phyloP scores from a whole-genome alignment of 2,329 filamentous ascomycete species.

The Arthrobotrys entomopaga region DNA sequence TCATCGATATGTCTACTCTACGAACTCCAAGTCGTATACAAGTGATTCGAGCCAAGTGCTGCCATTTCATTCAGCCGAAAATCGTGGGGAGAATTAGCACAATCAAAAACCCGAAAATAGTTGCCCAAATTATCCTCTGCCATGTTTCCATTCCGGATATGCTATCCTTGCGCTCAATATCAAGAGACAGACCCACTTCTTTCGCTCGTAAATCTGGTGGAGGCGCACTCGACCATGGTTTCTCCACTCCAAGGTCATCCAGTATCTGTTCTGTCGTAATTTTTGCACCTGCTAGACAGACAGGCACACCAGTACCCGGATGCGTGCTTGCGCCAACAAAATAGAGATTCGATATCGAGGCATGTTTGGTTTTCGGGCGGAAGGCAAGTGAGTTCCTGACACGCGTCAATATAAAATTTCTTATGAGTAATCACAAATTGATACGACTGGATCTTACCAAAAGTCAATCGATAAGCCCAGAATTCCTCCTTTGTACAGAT shows the following conservation, averaged over 20 bases:
- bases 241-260: slow-evolving; percentile 41
- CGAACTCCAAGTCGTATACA: too few species aligned
- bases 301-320: slow-evolving; percentile 79
- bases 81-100: slow-evolving; percentile 12
- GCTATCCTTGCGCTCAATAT: slow-evolving; percentile 27
- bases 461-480: slow-evolving; percentile 77
- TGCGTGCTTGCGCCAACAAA: slow-evolving; percentile 81
- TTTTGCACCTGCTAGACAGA: slow-evolving; percentile 75
- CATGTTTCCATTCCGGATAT: slow-evolving; percentile 43
- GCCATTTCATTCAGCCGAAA: background rate
- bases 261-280: slow-evolving; percentile 63
- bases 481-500: slow-evolving; percentile 79
- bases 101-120: slow-evolving; percentile 17
- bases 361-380: slow-evolving; percentile 70
- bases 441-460: slow-evolving; percentile 62
- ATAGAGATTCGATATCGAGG: slow-evolving; percentile 68
- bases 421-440: background rate
- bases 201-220: slow-evolving; percentile 29
- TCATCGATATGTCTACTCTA: too few species aligned
- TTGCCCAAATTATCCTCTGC: slow-evolving; percentile 30
- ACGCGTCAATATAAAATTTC: background rate
- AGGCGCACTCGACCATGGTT: slow-evolving; percentile 33
- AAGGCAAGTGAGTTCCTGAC: slow-evolving; percentile 72
- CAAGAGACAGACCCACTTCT: slow-evolving; percentile 33
- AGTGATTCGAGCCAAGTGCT: too few species aligned